Evolutionary conservation across 306 rosid species (phyloP).

Genomic region (Casuarina equisetifolia): DNA sequence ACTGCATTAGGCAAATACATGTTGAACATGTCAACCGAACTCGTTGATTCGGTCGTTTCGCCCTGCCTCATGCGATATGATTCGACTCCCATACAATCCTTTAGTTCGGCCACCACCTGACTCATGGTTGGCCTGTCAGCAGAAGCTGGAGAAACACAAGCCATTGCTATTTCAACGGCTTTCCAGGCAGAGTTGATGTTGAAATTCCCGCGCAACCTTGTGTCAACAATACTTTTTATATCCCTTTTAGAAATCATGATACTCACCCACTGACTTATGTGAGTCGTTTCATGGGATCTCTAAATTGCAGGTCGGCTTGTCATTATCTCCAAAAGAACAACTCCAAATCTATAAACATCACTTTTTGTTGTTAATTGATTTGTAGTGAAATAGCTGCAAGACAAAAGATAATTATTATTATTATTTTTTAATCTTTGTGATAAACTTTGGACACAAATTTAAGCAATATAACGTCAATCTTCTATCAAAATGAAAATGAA

Average conservation of each 20-base stretch:
- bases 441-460: no score
- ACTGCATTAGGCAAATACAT: not conserved
- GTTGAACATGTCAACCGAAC: not conserved
- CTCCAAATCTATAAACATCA: conserved; percentile 26
- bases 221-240: conserved; percentile 1
- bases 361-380: conserved; percentile 7
- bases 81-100: not conserved
- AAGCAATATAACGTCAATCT: no score
- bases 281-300: not conserved
- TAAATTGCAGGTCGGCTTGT: not conserved
- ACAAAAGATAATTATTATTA: not conserved
- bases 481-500: no score
- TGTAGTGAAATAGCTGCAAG: not conserved
- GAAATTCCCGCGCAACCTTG: conserved; percentile 9
- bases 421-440: conserved; percentile 3
- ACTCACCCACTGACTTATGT: conserved; percentile 17
- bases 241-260: conserved; percentile 8
- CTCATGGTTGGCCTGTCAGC: conserved; percentile 22
- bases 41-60: not conserved
- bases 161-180: conserved; percentile 29
- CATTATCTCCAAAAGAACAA: conserved; percentile 15
- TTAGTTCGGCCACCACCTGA: conserved; percentile 10
- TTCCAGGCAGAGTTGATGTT: conserved; percentile 11
- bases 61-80: not conserved
- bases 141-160: conserved; percentile 5